Evolutionary conservation across 306 rosid genomes (phyloP).

Genomic region (Trichosanthes truncata): DNA sequence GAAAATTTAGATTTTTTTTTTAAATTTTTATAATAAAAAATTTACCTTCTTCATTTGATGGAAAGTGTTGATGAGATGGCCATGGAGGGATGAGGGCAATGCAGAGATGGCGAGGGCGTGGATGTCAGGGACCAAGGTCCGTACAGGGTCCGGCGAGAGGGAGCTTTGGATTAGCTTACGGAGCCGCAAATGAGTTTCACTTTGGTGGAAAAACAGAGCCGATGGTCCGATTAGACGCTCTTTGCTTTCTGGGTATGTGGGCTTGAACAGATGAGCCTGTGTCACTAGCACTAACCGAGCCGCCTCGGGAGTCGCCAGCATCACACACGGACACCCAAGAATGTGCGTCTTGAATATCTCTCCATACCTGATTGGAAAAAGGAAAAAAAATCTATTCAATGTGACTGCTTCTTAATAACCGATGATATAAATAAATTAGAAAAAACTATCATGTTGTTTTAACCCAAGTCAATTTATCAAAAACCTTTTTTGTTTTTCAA

Average conservation of each 20-base stretch:
- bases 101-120: constrained; percentile 39
- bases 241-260: constrained; percentile 84
- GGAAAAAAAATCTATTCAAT: background rate
- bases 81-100: constrained; percentile 35
- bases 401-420: background rate
- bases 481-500: constrained; percentile 58
- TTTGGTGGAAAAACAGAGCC: constrained; percentile 81
- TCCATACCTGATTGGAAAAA: constrained; percentile 61
- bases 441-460: too few relatives aligned
- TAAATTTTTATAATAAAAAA: background rate
- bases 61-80: constrained; percentile 45
- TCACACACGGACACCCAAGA: constrained; percentile 72
- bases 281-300: constrained; percentile 72
- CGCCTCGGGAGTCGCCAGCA: constrained; percentile 85
- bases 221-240: constrained; percentile 71
- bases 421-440: background rate
- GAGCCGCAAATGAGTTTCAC: constrained; percentile 46
- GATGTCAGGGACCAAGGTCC: constrained; percentile 46
- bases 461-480: too few relatives aligned
- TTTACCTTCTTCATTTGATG: constrained; percentile 68
- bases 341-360: constrained; percentile 86
- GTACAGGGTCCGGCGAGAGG: constrained; percentile 36
- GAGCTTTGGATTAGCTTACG: constrained; percentile 67
- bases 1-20: background rate
- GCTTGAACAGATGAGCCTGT: constrained; percentile 71